phyloP scores from a whole-genome alignment of 148 eudicot genomes.

The Vaccinium darrowii region DNA sequence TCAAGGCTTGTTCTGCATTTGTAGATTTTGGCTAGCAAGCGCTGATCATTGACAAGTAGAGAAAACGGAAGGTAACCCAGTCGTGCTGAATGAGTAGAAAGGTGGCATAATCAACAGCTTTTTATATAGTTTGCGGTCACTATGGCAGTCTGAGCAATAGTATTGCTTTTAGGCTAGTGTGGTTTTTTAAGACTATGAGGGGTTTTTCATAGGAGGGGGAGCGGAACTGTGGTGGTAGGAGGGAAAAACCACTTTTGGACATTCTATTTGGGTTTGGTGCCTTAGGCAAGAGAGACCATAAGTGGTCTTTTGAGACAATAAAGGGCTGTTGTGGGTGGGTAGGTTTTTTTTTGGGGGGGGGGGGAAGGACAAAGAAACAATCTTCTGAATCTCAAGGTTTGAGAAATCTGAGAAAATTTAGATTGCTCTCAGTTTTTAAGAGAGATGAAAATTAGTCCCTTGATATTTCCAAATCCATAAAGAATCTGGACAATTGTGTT shows the following conservation, averaged over 20 bases:
- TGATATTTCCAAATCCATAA: not conserved
- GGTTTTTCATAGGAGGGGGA: not conserved
- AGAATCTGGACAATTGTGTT: not conserved
- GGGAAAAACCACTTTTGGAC: not conserved
- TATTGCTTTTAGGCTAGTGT: not conserved
- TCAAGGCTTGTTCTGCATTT: not conserved
- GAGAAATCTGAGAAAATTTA: not conserved
- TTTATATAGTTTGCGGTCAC: not conserved
- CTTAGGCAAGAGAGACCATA: not conserved
- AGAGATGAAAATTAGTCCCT: not conserved
- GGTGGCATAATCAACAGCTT: constrained; percentile 2
- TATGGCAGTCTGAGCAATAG: not conserved
- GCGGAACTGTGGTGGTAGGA: not conserved
- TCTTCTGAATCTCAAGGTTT: not conserved
- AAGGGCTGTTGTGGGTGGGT: too few species aligned
- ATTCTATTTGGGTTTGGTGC: not conserved
- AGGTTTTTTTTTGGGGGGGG: not conserved
- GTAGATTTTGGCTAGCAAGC: not conserved
- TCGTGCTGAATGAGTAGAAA: not conserved
- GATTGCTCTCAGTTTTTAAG: not conserved
- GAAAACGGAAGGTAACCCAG: not conserved
- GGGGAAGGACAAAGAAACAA: not conserved
- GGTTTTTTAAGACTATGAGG: not conserved
- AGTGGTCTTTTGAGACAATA: not conserved
- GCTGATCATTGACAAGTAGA: not conserved